Evolutionary conservation across 2,329 filamentous ascomycete genomes (phyloP).

Genomic region (Aspergillus fischeri): DNA sequence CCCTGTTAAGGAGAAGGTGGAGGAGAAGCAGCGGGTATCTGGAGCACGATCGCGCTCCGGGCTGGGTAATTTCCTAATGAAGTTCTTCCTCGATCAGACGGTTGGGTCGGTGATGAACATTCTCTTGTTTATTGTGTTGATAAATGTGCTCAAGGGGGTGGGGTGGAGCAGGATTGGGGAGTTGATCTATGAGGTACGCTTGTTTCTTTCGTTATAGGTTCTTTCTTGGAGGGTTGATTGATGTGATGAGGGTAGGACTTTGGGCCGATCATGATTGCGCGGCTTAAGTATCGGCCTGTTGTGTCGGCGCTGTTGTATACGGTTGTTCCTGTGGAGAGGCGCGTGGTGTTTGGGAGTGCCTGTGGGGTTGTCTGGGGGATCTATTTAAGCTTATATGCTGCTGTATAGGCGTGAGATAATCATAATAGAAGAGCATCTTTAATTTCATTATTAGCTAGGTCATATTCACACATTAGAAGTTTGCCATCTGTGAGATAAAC

Average conservation of each 20-base stretch:
- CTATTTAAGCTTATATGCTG: conserved; percentile 64
- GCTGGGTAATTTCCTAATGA: conserved; percentile 48
- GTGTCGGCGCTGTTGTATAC: conserved; percentile 69
- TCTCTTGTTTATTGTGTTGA: conserved; percentile 52
- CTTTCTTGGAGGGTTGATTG: conserved; percentile 1
- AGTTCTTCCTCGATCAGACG: conserved; percentile 57
- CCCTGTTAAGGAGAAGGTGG: conserved; percentile 47
- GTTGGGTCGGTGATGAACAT: conserved; percentile 55
- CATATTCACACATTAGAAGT: background rate
- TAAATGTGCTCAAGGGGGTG: conserved; percentile 42
- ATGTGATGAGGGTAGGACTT: conserved; percentile 50
- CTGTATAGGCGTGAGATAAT: conserved; percentile 18
- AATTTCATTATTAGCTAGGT: background rate
- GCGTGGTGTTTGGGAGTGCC: conserved; percentile 66
- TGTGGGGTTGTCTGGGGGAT: conserved; percentile 72
- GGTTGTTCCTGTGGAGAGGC: conserved; percentile 65
- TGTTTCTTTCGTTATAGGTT: background rate
- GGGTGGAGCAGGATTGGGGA: conserved; percentile 22
- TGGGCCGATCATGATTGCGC: conserved; percentile 61
- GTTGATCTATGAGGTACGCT: conserved; percentile 31
- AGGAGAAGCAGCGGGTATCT: conserved; percentile 63
- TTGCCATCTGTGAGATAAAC: background rate
- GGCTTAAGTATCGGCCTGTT: conserved; percentile 68
- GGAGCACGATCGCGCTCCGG: conserved; percentile 34
- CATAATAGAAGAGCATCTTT: background rate